Percentiles rank a stretch among this genome's conserved stretches.
Conservation (phyloP, 108 stramenopile species). For the Mediolabrus comicus region DNA sequence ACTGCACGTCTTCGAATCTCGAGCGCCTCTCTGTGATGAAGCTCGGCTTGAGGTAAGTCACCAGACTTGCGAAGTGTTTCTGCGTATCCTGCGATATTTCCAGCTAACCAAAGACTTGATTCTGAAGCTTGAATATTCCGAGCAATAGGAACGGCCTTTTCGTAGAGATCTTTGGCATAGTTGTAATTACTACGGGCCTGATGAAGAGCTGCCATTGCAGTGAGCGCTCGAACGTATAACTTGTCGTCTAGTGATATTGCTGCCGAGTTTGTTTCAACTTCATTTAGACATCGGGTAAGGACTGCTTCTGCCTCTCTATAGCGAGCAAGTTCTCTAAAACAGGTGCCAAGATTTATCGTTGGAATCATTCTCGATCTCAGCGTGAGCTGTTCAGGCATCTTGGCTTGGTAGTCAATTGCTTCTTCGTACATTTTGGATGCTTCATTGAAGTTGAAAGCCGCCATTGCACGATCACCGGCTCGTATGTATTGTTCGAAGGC, state of each 20-base stretch:
- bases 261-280: conserved; percentile 22
- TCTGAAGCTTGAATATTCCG: conserved; percentile 49
- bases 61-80: conserved; percentile 47
- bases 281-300: conserved; percentile 40
- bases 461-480: conserved; percentile 46
- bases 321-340: conserved; percentile 45
- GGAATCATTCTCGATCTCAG: conserved; percentile 40
- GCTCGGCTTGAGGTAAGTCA: conserved; percentile 46
- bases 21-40: conserved; percentile 44
- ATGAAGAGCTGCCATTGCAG: conserved; percentile 40
- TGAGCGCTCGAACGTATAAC: conserved; percentile 40
- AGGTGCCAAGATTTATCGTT: conserved; percentile 44
- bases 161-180: conserved; percentile 38
- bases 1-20: conserved; percentile 43
- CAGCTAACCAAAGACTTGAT: conserved; percentile 49
- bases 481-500: conserved; percentile 43
- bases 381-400: conserved; percentile 27
- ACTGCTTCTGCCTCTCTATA: conserved; percentile 50
- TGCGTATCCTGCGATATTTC: conserved; percentile 48
- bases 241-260: conserved; percentile 30
- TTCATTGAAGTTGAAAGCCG: conserved; percentile 44
- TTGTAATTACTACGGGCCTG: conserved; percentile 46
- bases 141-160: conserved; percentile 47
- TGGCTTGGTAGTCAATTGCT: conserved; percentile 42
- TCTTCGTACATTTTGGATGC: conserved; percentile 52